Conservation (phyloP, 345 rosid genomes). For the Durio zibethinus region DNA sequence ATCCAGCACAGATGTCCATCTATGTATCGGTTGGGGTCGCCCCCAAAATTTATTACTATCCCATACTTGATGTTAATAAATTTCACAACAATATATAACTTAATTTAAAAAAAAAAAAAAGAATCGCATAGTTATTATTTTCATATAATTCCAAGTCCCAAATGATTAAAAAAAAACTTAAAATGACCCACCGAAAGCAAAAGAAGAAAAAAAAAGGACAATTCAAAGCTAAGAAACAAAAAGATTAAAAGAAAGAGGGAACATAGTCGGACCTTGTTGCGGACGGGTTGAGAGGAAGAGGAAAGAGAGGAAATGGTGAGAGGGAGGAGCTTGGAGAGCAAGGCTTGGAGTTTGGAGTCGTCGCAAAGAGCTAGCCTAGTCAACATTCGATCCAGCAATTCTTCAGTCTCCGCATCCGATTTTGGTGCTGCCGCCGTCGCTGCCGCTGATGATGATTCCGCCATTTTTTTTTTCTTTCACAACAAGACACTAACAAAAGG, state of each 20-base stretch:
- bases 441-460: constrained; percentile 43
- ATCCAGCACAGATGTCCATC: neutral
- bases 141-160: neutral
- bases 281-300: constrained; percentile 51
- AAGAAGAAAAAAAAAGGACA: neutral
- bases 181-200: neutral
- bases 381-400: constrained; percentile 89
- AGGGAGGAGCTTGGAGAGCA: constrained; percentile 79
- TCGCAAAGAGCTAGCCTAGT: constrained; percentile 88
- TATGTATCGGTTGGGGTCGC: neutral
- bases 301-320: constrained; percentile 76
- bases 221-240: neutral
- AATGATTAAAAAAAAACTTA: neutral
- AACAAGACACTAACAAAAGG: neutral
- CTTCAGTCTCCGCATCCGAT: constrained; percentile 73
- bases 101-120: neutral
- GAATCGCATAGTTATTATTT: neutral
- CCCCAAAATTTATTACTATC: neutral
- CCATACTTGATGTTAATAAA: neutral
- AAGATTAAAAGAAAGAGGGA: neutral
- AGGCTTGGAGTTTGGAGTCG: constrained; percentile 69
- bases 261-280: constrained; percentile 53
- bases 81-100: neutral
- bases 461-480: constrained; percentile 33
- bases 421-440: constrained; percentile 30